Conservation (phyloP, 176 grass and related monocot species). For the Juncus effusus region DNA sequence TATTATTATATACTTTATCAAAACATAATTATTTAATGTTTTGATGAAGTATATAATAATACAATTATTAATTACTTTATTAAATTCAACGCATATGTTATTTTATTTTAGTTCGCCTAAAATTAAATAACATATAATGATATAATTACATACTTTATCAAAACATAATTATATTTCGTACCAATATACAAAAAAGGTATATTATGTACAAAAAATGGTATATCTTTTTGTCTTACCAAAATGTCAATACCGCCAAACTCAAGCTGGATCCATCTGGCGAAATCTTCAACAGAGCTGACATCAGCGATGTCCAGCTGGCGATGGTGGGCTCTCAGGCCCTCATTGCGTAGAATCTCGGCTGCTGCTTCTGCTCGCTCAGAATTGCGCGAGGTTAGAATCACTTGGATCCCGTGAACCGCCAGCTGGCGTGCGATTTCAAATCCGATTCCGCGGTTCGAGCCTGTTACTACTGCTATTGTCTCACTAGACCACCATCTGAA, state of each 20-base stretch:
- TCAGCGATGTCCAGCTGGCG: conserved; percentile 59
- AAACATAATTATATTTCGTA: no score
- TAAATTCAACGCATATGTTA: no score
- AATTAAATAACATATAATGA: no score
- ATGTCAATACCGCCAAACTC: conserved; percentile 59
- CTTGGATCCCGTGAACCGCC: conserved; percentile 54
- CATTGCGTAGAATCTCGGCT: conserved; percentile 14
- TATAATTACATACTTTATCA: no score
- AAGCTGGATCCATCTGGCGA: conserved; percentile 43
- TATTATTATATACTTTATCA: no score
- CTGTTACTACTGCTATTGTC: conserved; percentile 69
- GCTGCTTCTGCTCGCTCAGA: conserved; percentile 32
- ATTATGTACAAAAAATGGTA: no score
- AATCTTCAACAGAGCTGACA: conserved; percentile 48
- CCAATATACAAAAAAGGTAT: no score
- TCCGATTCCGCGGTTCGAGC: conserved; percentile 74
- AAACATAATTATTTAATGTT: no score
- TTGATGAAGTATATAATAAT: no score
- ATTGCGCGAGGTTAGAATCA: conserved; percentile 65
- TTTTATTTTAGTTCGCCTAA: no score
- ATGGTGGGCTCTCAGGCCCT: conserved; percentile 41
- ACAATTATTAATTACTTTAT: no score
- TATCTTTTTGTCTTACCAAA: conserved; percentile 48
- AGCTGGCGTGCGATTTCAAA: conserved; percentile 71
- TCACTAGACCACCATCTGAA: conserved; percentile 35